Base-by-base conservation (phyloP, 2,329 filamentous ascomycete species). In the Colletotrichum higginsianum region DNA sequence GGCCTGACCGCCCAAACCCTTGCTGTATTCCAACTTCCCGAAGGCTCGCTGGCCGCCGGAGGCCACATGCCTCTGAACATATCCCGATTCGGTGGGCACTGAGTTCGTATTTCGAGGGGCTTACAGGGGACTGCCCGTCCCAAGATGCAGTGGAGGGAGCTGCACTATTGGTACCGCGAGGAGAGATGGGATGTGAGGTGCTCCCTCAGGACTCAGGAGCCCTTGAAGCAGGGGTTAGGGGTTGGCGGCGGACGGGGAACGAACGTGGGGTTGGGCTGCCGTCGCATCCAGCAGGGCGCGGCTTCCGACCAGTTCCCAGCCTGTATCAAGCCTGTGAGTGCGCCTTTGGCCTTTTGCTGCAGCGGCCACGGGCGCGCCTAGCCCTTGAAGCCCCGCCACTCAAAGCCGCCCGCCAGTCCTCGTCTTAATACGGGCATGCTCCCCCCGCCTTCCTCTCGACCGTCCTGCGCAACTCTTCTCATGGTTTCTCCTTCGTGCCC, bases 341-440 rank as follows among this genome's bases (percentile, higher is more conserved):
- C 47, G 58, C 50, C 55, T 30, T 30, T 21, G 4, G 26, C 26
- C 26, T 30, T 30, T 30, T 65, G 60, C 60, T 47, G 61, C 50
- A 53, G 64, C 50, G 57, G 64, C 64, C 57, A 67, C 57, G 44
- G 55, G 68, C 64, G 46, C 61, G 68, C 63, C 71, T 50, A 74
- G 72, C 61, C 55, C 69, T 63, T 40, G 30, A 64, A 57, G 69
- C 72, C 72, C 72, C 69, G 69, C 72, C 72, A 69, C 72, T 12
- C 55, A 44, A 67, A 15, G 44, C 55, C 50, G 46, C 46, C 58
- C 42, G 40, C 38, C 66, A 68, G 66, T 53, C 61, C 46, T 35
- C 56, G 52, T 58, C 67, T 71, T 72, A 64, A 73, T 65, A 73
- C 55, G 50, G n/a, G 60, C 70, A 72, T 72, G 61, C 71, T 46